Evolutionary conservation across 345 rosid genomes (phyloP).

Genomic region (Boechera stricta): DNA sequence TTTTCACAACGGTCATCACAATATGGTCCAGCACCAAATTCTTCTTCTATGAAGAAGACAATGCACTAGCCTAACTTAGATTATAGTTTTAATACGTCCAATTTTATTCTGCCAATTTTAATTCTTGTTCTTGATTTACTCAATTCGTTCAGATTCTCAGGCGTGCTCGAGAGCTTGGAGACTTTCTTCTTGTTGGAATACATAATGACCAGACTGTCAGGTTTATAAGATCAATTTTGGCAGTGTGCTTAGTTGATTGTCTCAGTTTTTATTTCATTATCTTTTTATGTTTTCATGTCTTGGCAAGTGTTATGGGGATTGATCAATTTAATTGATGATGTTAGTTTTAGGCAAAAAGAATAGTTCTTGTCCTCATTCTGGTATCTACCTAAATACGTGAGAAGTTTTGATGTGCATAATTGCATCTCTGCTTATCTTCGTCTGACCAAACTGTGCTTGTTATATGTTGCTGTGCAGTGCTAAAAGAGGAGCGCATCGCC

Average conservation of each 20-base stretch:
- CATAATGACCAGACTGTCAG: slow-evolving; percentile 87
- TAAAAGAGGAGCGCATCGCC: slow-evolving; percentile 70
- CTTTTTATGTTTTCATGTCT: not conserved
- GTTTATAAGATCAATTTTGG: slow-evolving; percentile 43
- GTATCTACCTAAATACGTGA: not conserved
- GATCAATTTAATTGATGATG: slow-evolving; percentile 1
- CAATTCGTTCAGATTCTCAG: slow-evolving; percentile 68
- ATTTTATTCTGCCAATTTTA: slow-evolving; percentile 6
- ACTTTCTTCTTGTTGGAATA: slow-evolving; percentile 90
- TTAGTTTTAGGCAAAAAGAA: slow-evolving; percentile 19
- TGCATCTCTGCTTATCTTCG: slow-evolving; percentile 16
- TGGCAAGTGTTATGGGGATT: slow-evolving; percentile 6
- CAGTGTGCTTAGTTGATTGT: slow-evolving; percentile 4
- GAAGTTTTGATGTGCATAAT: slow-evolving; percentile 3
- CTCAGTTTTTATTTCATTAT: slow-evolving; percentile 10
- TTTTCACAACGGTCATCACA: not conserved
- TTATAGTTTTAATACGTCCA: not conserved
- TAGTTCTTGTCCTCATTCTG: not conserved
- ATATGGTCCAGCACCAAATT: not conserved
- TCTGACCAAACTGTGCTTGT: slow-evolving; percentile 23
- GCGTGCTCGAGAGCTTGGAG: slow-evolving; percentile 90
- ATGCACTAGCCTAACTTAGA: not conserved
- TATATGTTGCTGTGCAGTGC: slow-evolving; percentile 56
- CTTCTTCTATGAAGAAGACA: not conserved
- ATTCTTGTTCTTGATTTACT: slow-evolving; percentile 15